Evolutionary conservation across 2,329 filamentous ascomycete genomes (phyloP).

Genomic region (Colletotrichum lentis): DNA sequence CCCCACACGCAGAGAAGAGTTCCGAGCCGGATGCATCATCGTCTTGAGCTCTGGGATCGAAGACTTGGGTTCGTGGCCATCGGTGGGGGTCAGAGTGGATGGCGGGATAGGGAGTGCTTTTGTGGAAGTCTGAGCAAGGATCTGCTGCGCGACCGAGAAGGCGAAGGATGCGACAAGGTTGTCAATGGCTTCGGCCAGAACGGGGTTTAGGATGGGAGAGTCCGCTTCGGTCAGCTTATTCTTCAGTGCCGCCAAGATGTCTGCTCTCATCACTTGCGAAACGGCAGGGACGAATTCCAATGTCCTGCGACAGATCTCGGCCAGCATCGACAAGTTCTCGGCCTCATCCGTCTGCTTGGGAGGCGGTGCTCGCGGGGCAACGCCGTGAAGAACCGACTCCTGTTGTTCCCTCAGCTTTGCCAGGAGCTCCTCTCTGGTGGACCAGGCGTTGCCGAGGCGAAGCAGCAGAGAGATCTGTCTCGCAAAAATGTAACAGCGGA

Average conservation of each 20-base stretch:
- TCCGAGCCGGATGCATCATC: slow-evolving; percentile 73
- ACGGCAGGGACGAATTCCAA: slow-evolving; percentile 85
- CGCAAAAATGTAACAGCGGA: slow-evolving; percentile 91
- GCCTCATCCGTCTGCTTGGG: slow-evolving; percentile 64
- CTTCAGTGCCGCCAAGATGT: slow-evolving; percentile 71
- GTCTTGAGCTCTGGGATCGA: slow-evolving; percentile 74
- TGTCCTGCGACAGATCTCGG: slow-evolving; percentile 84
- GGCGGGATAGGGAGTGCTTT: slow-evolving; percentile 72
- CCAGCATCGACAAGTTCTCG: slow-evolving; percentile 81
- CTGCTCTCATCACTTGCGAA: slow-evolving; percentile 79
- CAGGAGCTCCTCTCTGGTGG: slow-evolving; percentile 68
- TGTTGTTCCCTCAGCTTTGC: slow-evolving; percentile 70
- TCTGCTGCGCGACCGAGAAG: slow-evolving; percentile 78
- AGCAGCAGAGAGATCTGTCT: slow-evolving; percentile 85
- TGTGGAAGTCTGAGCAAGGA: slow-evolving; percentile 77
- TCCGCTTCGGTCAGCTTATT: slow-evolving; percentile 44
- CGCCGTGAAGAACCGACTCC: slow-evolving; percentile 64
- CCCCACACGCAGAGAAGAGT: slow-evolving; percentile 65
- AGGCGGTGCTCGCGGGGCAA: slow-evolving; percentile 60
- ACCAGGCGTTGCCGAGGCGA: slow-evolving; percentile 78
- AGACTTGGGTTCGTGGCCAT: slow-evolving; percentile 66
- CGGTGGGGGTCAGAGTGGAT: slow-evolving; percentile 58
- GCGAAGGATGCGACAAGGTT: slow-evolving; percentile 81
- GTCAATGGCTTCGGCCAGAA: slow-evolving; percentile 67
- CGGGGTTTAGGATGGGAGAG: slow-evolving; percentile 45